Base-by-base conservation (phyloP, 2,329 filamentous ascomycete species). In the Daldinia eschscholtzii region DNA sequence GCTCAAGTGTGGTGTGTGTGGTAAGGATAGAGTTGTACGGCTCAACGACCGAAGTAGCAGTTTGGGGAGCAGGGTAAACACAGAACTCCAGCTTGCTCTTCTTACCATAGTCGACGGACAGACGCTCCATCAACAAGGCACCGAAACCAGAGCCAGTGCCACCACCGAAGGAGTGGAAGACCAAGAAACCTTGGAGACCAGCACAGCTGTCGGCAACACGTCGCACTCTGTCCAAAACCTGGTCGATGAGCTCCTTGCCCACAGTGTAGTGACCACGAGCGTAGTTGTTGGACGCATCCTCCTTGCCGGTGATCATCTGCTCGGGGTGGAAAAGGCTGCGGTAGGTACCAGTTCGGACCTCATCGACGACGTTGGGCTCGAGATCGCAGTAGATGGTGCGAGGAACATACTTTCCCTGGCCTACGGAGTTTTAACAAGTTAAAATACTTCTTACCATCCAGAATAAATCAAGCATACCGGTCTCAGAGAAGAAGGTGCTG, bases 51-150 rank as follows among this genome's bases (percentile, higher is more conserved):
- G 96, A 97, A 79, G 95, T 98, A 76, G 95, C 93, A 75, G 96
- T 96, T 87, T 97, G 94, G 68, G 96, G 96, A 76, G 96, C 94
- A 79, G 96, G 96, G 87, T 99, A 99, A 80, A 99, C 94, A 80
- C 94, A 97, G 89, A 99, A 99, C 85, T 99, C 96, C 73, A 99
- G 90, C 91, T 99, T 99, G 89, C 93, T 97, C 92, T 99, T 99
- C 92, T 99, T 99, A 87, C 96, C 95, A 81, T 98, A 99, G 86
- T 99, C 96, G 79, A 98, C 93, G 39, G 96, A 98, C 71, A 99
- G 91, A 81, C 96, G 95, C 88, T 99, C 96, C 94, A 99, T 97
- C 78, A 99, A 88, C 76, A 99, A 91, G 78, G 96, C 96, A 85
- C 96, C 96, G 83, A 99, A 99, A 81, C 96, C 96, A 77, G 96